Evolutionary conservation across 1,284 basidiomycete species (phyloP).

Genomic region (Cutaneotrichosporon cyanovorans): DNA sequence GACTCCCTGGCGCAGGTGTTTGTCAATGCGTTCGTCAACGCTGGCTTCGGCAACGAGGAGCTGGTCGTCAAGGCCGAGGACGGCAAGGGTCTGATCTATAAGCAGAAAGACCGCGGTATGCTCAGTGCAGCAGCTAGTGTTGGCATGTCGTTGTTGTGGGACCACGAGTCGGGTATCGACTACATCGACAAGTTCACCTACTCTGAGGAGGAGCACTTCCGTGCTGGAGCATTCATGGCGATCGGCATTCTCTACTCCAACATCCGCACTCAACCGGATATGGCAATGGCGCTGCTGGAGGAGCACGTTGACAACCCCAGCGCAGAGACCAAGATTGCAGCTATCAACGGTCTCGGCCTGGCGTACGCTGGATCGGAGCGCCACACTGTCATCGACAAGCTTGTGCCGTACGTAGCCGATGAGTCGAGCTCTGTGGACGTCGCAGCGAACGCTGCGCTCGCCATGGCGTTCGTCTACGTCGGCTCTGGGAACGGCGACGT

Average conservation of each 20-base stretch:
- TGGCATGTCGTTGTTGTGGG: conserved; percentile 91
- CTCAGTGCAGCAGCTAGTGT: conserved; percentile 92
- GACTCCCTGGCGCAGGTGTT: conserved; percentile 95
- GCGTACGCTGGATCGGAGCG: conserved; percentile 91
- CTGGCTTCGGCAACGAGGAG: conserved; percentile 97
- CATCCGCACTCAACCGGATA: conserved; percentile 87
- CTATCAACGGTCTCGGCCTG: conserved; percentile 82
- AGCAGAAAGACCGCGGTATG: conserved; percentile 99
- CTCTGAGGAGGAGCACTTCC: conserved; percentile 92
- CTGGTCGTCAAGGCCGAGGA: conserved; percentile 94
- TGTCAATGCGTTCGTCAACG: conserved; percentile 98
- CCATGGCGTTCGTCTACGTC: conserved; percentile 91
- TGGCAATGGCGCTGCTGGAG: conserved; percentile 80
- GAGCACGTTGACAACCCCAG: conserved; percentile 89
- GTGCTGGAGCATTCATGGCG: conserved; percentile 91
- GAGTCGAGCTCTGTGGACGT: conserved; percentile 82
- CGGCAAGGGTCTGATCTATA: conserved; percentile 97
- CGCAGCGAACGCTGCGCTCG: conserved; percentile 72
- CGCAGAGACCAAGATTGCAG: conserved; percentile 71
- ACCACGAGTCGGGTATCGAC: conserved; percentile 86
- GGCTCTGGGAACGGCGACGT: conserved; percentile 94
- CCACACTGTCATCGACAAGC: conserved; percentile 69
- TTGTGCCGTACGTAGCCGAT: conserved; percentile 75
- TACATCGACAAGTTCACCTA: conserved; percentile 99
- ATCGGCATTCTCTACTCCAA: conserved; percentile 88